Base-by-base conservation (phyloP, 202 grass and related monocot genomes). In the Cymbopogon flexuosus region DNA sequence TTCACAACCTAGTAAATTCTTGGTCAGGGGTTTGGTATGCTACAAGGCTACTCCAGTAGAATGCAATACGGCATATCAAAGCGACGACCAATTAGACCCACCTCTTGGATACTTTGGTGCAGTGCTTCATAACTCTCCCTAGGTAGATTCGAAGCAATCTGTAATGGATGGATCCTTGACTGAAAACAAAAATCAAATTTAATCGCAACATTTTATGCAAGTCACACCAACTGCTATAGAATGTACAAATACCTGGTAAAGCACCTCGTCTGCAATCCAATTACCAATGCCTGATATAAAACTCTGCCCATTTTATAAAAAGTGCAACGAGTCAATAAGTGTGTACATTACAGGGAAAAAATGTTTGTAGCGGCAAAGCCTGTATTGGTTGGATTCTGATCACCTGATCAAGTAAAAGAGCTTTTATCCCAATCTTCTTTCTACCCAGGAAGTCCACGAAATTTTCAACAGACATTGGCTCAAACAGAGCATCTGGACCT, bases 281-380 rank as follows among this genome's bases (percentile, higher is more conserved):
- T 94, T 98, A 68, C 95, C 92, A 45, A 98, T 98, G 57, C 95
- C 92, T 84, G 90, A 98, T 74, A 98, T 86, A 79, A 89, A 98
- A 46, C 90, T 88, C 95, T 94, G 86, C 68, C 49, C 36, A 24
- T 79, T 57, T 79, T 3, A 56, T 40, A 58, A 45, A 62, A 74
- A 47, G 65, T 65, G 3, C 43, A 83, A 69, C 10, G 73, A 35
- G 3, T 82, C 51, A 61, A 52, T 43, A 82, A 42, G 15, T 49
- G 16, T 5, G 37, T 79, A 18, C 31, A 65, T 37, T 11, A 10
- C 56, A 79, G 14, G 15, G 5, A 56, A 83, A 70, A 54, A 16
- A 57, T 57, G 37, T 52, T 68, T 83, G 36, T 12, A 70, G 6
- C 84, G 30, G 10, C 24, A 83, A 76, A 59, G 46, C 29, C 46